phyloP scores from a whole-genome alignment of 345 rosid genomes.

The Toxicodendron radicans region DNA sequence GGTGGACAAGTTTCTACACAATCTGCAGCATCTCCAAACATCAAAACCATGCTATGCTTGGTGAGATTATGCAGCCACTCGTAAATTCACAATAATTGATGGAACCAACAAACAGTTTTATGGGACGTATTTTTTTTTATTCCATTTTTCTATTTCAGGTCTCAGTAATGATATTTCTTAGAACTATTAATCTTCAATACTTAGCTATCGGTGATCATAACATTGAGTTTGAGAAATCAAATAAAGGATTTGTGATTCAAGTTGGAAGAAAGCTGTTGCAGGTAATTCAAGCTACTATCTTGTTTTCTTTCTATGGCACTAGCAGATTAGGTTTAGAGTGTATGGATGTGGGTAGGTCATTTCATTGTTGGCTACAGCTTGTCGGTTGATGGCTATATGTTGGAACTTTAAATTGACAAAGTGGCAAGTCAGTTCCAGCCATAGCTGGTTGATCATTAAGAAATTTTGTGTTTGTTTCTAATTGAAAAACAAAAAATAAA shows the following conservation, averaged over 20 bases:
- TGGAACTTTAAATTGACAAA: neutral
- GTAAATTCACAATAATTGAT: neutral
- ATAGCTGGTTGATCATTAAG: neutral
- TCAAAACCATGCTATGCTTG: constrained; percentile 65
- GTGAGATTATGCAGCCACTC: constrained; percentile 32
- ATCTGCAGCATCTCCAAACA: constrained; percentile 43
- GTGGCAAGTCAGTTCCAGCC: neutral
- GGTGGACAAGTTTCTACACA: constrained; percentile 32
- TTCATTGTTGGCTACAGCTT: neutral
- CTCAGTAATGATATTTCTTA: constrained; percentile 49
- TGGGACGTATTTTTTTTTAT: constrained; percentile 3
- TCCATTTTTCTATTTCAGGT: constrained; percentile 40
- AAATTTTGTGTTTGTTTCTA: neutral
- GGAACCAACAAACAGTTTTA: constrained; percentile 3
- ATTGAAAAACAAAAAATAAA: neutral
- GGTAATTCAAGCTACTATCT: constrained; percentile 40
- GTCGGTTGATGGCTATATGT: neutral
- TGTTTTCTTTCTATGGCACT: constrained; percentile 2
- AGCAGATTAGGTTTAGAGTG: neutral
- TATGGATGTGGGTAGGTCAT: neutral
- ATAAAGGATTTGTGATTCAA: constrained; percentile 44
- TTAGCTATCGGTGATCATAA: constrained; percentile 26
- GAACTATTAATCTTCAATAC: constrained; percentile 43
- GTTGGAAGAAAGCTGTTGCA: constrained; percentile 67
- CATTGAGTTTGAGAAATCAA: constrained; percentile 29